phyloP scores from a whole-genome alignment of 176 grass and related monocot genomes.

The Avena eriantha region DNA sequence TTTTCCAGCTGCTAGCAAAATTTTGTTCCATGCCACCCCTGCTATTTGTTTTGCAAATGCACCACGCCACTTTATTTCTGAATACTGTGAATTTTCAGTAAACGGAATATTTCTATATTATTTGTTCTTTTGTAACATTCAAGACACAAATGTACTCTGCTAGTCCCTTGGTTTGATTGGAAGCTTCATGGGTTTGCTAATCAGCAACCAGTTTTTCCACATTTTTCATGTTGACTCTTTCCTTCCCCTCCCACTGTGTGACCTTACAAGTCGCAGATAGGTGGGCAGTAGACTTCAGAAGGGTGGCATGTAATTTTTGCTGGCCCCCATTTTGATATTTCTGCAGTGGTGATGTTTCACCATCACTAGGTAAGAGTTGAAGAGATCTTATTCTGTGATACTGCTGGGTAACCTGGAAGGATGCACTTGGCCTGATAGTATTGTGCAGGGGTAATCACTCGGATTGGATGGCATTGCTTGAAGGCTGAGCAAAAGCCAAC shows the following conservation, averaged over 20 bases:
- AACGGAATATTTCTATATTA: neutral
- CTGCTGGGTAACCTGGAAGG: conserved; percentile 42
- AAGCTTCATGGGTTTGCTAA: neutral
- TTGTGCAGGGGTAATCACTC: neutral
- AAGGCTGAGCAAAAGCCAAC: conserved; percentile 41
- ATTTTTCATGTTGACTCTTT: neutral
- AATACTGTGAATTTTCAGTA: neutral
- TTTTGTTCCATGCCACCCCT: neutral
- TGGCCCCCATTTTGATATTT: neutral
- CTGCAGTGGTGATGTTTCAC: conserved; percentile 7
- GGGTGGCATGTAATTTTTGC: conserved; percentile 38
- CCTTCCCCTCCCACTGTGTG: neutral
- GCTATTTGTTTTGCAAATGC: neutral
- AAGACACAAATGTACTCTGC: neutral
- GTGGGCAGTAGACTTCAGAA: conserved; percentile 47
- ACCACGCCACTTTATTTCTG: neutral
- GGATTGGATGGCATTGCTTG: conserved; percentile 44
- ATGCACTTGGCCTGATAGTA: neutral
- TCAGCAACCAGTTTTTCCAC: neutral
- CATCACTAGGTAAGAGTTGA: neutral
- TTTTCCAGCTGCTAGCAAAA: neutral
- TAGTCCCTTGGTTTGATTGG: neutral
- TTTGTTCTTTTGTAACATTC: conserved; percentile 5
- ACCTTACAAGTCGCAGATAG: conserved; percentile 32
- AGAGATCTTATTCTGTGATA: conserved; percentile 12